These are phyloP conservation scores for Pyrus bretschneideri DNA, from an alignment of 306 rosid genomes.

Conservation along the genomic window DNA sequence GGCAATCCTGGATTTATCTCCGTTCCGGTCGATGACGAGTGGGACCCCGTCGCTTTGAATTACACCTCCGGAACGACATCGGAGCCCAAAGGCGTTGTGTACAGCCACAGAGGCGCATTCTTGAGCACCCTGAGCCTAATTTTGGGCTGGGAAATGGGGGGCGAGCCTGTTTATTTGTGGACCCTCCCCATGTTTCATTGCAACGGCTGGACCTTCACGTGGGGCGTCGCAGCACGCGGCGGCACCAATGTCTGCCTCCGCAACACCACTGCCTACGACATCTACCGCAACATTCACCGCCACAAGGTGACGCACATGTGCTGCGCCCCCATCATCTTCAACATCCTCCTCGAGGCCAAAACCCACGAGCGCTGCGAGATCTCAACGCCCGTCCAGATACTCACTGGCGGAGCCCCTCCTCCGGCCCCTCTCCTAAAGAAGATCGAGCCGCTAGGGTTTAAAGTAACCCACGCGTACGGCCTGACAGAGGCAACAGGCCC, in stretches of 20 bases:
- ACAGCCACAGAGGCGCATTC: conserved; percentile 84
- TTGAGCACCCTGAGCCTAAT: conserved; percentile 66
- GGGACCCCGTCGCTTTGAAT: conserved; percentile 68
- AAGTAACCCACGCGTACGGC: conserved; percentile 89
- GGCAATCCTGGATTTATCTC: conserved; percentile 38
- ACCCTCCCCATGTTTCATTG: conserved; percentile 94
- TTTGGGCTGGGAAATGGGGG: conserved; percentile 79
- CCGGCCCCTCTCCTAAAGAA: conserved; percentile 53
- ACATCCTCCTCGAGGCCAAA: conserved; percentile 52
- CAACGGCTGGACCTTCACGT: conserved; percentile 94
- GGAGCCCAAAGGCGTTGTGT: conserved; percentile 79
- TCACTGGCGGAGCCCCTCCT: conserved; percentile 90
- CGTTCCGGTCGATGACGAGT: conserved; percentile 40
- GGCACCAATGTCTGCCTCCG: conserved; percentile 80
- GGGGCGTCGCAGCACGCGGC: conserved; percentile 93
- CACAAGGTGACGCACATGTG: conserved; percentile 90
- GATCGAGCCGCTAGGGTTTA: conserved; percentile 63
- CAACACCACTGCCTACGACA: conserved; percentile 42
- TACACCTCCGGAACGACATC: conserved; percentile 96
- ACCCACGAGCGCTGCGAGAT: conserved; percentile 17
- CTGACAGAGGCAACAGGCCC: conserved; percentile 91
- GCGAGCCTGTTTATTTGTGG: conserved; percentile 73
- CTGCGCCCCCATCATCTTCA: conserved; percentile 79
- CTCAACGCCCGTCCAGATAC: conserved; percentile 36
- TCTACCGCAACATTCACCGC: conserved; percentile 38